Conservation (phyloP, 176 grass and related monocot species). For the Oropetium thomaeum region DNA sequence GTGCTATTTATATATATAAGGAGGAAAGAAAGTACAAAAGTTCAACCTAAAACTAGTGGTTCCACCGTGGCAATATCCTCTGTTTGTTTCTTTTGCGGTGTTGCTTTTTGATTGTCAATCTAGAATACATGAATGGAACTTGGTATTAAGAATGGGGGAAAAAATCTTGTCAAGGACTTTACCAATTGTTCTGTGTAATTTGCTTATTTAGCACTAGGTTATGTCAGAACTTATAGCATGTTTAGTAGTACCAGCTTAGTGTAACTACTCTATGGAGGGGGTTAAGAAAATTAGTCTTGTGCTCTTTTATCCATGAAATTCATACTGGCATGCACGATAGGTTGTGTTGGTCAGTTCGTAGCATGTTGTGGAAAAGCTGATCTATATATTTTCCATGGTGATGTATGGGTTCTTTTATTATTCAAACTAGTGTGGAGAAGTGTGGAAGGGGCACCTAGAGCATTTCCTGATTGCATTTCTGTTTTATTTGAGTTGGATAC, state of each 20-base stretch:
- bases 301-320: constrained; percentile 12
- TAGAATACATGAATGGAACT: background rate
- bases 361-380: background rate
- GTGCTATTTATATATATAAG: too few species aligned
- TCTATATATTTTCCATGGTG: background rate
- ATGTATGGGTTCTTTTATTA: background rate
- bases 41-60: constrained; percentile 20
- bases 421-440: background rate
- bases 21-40: too few species aligned
- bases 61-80: background rate
- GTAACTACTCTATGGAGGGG: background rate
- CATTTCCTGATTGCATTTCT: background rate
- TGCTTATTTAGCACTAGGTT: background rate
- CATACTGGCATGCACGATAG: constrained; percentile 1
- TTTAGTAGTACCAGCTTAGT: background rate
- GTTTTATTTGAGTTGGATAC: background rate
- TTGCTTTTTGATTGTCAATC: constrained; percentile 11
- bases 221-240: background rate
- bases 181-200: constrained; percentile 7
- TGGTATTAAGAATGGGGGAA: background rate
- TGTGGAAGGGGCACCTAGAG: too few species aligned
- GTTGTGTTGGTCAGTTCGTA: background rate
- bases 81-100: background rate
- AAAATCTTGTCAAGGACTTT: background rate
- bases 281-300: background rate